Base-by-base conservation (phyloP, 139 green algal genomes). In the Medakamo hakoo region DNA sequence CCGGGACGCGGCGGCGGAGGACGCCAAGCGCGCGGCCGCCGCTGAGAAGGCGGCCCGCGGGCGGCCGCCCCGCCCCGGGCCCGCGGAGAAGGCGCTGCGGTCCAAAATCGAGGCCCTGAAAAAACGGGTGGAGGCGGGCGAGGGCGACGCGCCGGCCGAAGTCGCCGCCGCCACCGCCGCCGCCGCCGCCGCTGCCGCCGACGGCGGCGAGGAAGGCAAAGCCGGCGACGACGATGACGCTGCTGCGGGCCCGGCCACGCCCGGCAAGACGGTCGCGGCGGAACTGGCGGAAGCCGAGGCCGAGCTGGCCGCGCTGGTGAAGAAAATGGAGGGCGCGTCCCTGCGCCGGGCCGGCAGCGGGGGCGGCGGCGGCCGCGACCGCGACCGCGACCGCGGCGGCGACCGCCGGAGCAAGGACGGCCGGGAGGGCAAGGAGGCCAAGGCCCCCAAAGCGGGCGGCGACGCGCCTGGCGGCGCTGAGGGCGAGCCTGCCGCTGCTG, bases 1-100 rank as follows among this genome's bases (percentile, higher is more conserved):
- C 31, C 68, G 78, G n/a, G 82, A 92, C 70, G 66, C 68, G 4
- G 57, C 69, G 18, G 84, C 86, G 77, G 76, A 87, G 69, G 71
- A 82, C n/a, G 57, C 80, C 3, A 75, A 76, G 73, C 66, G 81
- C 29, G 82, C 83, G 71, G 67, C 77, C 65, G 73, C 72, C 30
- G 76, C 76, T 30, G 67, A 24, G 19, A 27, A 60, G 49, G 59
- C 63, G 40, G 52, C 59, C 55, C 59, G 57, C 57, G n/a, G 57
- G 30, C 22, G 55, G 29, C 3, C 23, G 21, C 24, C 32, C 21
- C 27, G 24, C 27, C 3, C 3, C 18, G 2, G 14, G 22, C 14
- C 14, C 20, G 82, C 82, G 52, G 81, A 88, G 73, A 70, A 69
- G 61, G 63, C 61, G 24, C 66, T 86, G 49, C 57, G 74, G 30